Evolutionary conservation across 108 stramenopile species (phyloP), one percentile per base, ranked within the genome.

Genomic region (Nitzschia sp.): DNA sequence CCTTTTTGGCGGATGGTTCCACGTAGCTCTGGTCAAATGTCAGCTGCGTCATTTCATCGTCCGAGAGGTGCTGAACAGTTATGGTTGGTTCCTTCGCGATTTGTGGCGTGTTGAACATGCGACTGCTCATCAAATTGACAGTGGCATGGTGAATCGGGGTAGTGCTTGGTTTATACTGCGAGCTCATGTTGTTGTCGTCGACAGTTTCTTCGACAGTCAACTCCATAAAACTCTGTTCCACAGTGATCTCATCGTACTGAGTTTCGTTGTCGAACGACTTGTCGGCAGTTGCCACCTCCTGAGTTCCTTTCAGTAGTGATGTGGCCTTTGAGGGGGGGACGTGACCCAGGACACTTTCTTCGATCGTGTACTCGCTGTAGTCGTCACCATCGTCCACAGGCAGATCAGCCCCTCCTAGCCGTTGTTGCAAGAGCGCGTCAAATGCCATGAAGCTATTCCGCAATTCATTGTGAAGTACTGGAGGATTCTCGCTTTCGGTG

Each of bases 31-130:
- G 54, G 54, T 66, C 73, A 47, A 75, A 66, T 16, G 73, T 75
- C 23, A 75, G 54, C 60, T 68, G 66, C 17, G 73, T 75, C 73
- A 75, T 75, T 1, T 75, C 73, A 50, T 73, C 72, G 44, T 75
- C 73, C 17, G 25, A 32, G 6, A 22, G 5, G 17, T 45, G 38
- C 38, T 52, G 44, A 0, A 62, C 66, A n/a, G 73, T 68, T 53
- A 41, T 54, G 1, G 66, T 50, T 3, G 66, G 52, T 1, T 64
- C 63, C 9, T 46, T 46, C 6, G 44, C 57, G 1, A 61, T 21
- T 30, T 52, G 33, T 45, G 57, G 59, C 31, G 26, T 34, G 0
- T 52, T 21, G 53, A 68, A 75, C 66, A 75, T 61, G 4, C 73
- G 73, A 45, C 73, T 75, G 58, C 57, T 75, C 48, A 68, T 32